Evolutionary conservation across 371 early-diverging fungal species (phyloP).

Genomic region (Choanephora cucurbitarum): DNA sequence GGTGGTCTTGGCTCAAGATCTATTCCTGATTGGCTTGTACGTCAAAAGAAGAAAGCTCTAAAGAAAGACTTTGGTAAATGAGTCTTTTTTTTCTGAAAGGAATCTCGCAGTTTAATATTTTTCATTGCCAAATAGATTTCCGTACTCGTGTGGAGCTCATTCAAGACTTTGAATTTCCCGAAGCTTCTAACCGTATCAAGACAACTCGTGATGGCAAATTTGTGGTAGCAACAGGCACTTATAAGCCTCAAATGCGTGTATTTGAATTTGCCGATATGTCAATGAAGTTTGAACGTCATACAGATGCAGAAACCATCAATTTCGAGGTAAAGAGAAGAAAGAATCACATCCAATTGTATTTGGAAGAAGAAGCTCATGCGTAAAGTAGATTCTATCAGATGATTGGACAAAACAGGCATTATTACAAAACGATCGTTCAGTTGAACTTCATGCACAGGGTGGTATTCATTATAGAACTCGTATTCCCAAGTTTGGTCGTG

Average conservation of each 20-base stretch:
- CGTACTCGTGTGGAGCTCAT: conserved; percentile 89
- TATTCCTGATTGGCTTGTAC: conserved; percentile 94
- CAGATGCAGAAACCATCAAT: conserved; percentile 91
- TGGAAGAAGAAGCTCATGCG: too few relatives aligned
- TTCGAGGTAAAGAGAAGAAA: conserved; percentile 62
- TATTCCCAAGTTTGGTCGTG: conserved; percentile 95
- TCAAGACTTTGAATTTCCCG: conserved; percentile 98
- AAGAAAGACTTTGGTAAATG: conserved; percentile 84
- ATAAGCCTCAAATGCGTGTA: conserved; percentile 97
- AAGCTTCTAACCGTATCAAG: conserved; percentile 87
- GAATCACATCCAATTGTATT: background rate
- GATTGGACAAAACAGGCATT: conserved; percentile 98
- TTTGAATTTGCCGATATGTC: conserved; percentile 92
- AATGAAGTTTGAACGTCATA: conserved; percentile 98
- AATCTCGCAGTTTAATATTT: background rate
- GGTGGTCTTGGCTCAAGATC: conserved; percentile 79
- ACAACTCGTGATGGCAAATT: conserved; percentile 86
- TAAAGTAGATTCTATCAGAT: conserved; percentile 90
- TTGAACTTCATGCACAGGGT: conserved; percentile 97
- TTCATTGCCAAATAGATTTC: conserved; percentile 62
- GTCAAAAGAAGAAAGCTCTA: conserved; percentile 79
- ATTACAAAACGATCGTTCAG: conserved; percentile 90
- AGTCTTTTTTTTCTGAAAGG: background rate
- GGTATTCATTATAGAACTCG: conserved; percentile 96
- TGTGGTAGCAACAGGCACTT: conserved; percentile 95